These are phyloP conservation scores for Acer saccharum DNA, from an alignment of 345 rosid species.

Conservation along the genomic window DNA sequence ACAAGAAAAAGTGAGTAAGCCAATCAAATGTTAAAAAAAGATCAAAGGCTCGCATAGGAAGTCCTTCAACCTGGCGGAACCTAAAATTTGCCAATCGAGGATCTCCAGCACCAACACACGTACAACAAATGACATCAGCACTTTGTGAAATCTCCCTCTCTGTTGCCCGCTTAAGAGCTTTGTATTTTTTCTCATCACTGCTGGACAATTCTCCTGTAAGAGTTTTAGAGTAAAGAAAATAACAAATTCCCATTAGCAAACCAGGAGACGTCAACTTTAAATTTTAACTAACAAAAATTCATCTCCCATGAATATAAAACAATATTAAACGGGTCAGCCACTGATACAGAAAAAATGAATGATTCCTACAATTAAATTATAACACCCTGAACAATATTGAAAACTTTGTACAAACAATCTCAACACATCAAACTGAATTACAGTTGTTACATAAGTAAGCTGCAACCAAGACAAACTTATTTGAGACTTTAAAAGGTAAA, in stretches of 20 bases:
- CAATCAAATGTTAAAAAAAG: constrained; percentile 9
- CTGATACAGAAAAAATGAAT: not conserved
- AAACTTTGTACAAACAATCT: not conserved
- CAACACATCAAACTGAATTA: not conserved
- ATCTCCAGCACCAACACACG: constrained; percentile 99
- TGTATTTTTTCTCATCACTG: constrained; percentile 98
- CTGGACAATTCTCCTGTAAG: constrained; percentile 91
- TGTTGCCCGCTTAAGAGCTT: constrained; percentile 92
- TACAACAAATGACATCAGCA: constrained; percentile 99
- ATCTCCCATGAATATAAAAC: constrained; percentile 7
- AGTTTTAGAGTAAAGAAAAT: not conserved
- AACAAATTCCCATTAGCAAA: not conserved
- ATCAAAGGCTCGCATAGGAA: constrained; percentile 1
- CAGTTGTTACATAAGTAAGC: not conserved
- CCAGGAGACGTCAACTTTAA: not conserved
- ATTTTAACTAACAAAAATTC: not conserved
- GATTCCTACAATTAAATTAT: not conserved
- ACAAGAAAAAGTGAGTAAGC: constrained; percentile 22
- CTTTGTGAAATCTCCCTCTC: constrained; percentile 99
- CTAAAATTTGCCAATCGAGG: constrained; percentile 95
- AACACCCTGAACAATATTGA: not conserved
- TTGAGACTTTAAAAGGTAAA: not conserved
- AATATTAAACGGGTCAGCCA: not conserved
- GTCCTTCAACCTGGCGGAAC: constrained; percentile 83
- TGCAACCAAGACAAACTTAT: not conserved